Conservation (phyloP, 441 rosid species). For the Metrosideros polymorpha region DNA sequence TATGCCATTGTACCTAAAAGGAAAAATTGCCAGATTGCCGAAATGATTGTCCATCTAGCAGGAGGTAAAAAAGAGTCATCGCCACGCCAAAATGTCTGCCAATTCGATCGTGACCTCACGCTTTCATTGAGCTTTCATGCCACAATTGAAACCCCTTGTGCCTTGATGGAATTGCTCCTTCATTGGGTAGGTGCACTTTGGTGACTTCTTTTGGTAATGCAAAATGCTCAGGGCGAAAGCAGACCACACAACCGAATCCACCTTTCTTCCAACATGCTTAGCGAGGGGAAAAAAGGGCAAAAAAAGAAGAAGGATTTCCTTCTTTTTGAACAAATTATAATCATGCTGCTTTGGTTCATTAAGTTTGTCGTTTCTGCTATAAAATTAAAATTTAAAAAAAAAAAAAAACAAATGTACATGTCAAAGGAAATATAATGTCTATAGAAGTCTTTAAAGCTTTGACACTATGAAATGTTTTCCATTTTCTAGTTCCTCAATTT, state of each 20-base stretch:
- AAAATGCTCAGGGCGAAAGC: background rate
- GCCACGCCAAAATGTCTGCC: background rate
- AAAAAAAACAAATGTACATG: background rate
- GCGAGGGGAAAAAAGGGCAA: background rate
- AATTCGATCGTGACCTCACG: background rate
- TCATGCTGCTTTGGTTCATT: background rate
- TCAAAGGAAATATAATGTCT: background rate
- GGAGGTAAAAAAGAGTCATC: background rate
- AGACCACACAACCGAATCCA: background rate
- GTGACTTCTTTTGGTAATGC: background rate
- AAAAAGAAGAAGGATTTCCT: background rate
- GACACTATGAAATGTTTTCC: background rate
- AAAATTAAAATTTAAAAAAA: background rate
- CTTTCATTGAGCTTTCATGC: background rate
- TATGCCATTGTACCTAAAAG: background rate
- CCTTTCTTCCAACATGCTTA: background rate
- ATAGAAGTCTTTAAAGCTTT: background rate
- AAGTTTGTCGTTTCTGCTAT: rapidly evolving
- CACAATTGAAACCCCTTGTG: background rate
- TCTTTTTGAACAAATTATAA: too few species aligned
- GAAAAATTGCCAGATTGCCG: background rate
- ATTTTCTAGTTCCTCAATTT: background rate
- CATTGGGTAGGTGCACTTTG: background rate
- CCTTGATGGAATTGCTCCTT: too few species aligned
- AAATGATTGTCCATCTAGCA: background rate